Evolutionary conservation across 306 rosid species (phyloP).

Genomic region (Aeschynomene evenia): DNA sequence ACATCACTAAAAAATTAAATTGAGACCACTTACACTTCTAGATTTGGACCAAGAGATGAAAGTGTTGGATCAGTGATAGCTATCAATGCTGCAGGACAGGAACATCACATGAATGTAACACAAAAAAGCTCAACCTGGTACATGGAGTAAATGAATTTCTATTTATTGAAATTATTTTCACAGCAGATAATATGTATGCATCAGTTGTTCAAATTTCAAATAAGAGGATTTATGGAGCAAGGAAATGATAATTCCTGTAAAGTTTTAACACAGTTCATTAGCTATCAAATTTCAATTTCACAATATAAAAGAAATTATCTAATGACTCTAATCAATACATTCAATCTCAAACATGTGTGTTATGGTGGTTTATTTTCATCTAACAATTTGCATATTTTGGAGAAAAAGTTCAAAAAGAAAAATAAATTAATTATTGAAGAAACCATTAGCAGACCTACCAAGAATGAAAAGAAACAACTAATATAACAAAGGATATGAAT

Average conservation of each 20-base stretch:
- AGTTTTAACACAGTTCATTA: slow-evolving; percentile 8
- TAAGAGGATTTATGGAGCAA: not conserved
- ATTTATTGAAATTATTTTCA: slow-evolving; percentile 12
- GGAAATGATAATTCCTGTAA: not conserved
- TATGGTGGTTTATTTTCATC: slow-evolving; percentile 2
- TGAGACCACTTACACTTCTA: no score
- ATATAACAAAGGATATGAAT: not conserved
- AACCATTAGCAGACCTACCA: slow-evolving; percentile 7
- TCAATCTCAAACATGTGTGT: slow-evolving; percentile 1
- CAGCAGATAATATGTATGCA: not conserved
- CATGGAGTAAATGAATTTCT: slow-evolving; percentile 23
- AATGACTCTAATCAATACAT: not conserved
- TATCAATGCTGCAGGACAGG: slow-evolving; percentile 78
- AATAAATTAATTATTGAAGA: not conserved
- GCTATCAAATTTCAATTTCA: slow-evolving; percentile 17
- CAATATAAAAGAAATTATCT: slow-evolving; percentile 11
- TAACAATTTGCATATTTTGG: not conserved
- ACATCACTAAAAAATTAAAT: no score
- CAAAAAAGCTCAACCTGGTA: slow-evolving; percentile 95
- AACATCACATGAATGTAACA: slow-evolving; percentile 37
- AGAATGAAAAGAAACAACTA: not conserved
- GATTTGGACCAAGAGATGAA: no score
- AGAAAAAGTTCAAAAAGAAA: slow-evolving; percentile 4
- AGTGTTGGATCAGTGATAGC: no score
- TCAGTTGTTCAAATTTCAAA: slow-evolving; percentile 25